A percentile compares a stretch with the other conserved stretches of the same genome.
Conservation (phyloP, 768 basidiomycete genomes). For the Hypsizygus marmoreus region DNA sequence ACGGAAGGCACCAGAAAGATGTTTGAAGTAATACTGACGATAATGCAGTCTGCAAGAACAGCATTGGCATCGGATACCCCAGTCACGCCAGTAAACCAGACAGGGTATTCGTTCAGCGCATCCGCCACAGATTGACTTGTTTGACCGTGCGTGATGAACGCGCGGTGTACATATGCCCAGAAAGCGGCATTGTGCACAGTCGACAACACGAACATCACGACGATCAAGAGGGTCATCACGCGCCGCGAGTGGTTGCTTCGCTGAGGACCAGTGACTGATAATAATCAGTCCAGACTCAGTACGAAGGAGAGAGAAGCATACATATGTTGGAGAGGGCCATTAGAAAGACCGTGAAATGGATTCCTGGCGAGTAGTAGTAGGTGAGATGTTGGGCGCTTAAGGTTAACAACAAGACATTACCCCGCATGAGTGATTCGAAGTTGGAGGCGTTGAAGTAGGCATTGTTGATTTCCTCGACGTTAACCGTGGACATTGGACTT, state of each 20-base stretch:
- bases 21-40: constrained; percentile 2
- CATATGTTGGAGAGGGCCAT: constrained; percentile 17
- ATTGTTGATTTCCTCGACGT: constrained; percentile 16
- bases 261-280: constrained; percentile 14
- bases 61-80: constrained; percentile 18
- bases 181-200: constrained; percentile 16
- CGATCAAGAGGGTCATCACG: constrained; percentile 16
- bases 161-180: constrained; percentile 18
- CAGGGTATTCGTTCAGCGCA: constrained; percentile 14
- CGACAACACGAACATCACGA: constrained; percentile 19
- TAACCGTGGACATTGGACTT: not conserved
- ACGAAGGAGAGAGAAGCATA: constrained; percentile 1
- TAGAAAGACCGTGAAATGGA: constrained; percentile 15
- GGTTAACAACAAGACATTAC: not conserved
- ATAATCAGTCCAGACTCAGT: not conserved
- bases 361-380: constrained; percentile 2
- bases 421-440: constrained; percentile 20
- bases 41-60: constrained; percentile 17
- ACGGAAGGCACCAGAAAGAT: not conserved
- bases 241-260: constrained; percentile 11
- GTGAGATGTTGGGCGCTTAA: not conserved
- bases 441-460: constrained; percentile 19
- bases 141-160: constrained; percentile 15
- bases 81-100: constrained; percentile 15
- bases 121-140: constrained; percentile 14